Conservation (phyloP, 805 yeast species). For the Hanseniaspora clermontiae region DNA sequence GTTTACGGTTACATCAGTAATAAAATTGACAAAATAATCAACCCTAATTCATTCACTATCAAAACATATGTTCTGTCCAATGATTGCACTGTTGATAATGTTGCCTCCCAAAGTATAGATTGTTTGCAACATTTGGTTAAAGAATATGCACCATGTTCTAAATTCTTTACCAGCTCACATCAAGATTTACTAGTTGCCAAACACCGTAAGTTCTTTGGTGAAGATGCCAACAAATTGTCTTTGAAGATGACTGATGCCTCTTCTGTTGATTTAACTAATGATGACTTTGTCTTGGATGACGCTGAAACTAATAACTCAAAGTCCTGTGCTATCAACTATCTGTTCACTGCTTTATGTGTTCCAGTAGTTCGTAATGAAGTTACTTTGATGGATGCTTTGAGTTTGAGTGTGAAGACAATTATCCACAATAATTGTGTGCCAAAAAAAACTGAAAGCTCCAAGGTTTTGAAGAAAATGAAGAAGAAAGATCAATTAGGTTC, state of each 20-base stretch:
- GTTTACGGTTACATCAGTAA: slow-evolving; percentile 45
- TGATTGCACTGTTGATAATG: slow-evolving; percentile 53
- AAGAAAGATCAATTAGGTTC: slow-evolving; percentile 50
- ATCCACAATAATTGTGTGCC: slow-evolving; percentile 33
- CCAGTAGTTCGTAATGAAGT: slow-evolving; percentile 58
- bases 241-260: not conserved
- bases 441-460: slow-evolving; percentile 19
- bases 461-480: slow-evolving; percentile 36
- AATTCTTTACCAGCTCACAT: slow-evolving; percentile 69
- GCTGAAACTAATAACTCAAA: not conserved
- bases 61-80: slow-evolving; percentile 20
- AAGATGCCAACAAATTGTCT: not conserved
- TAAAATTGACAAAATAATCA: slow-evolving; percentile 22
- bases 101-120: slow-evolving; percentile 68
- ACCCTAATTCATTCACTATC: slow-evolving; percentile 14
- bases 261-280: not conserved
- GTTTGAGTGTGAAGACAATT: slow-evolving; percentile 65
- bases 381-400: slow-evolving; percentile 60
- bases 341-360: slow-evolving; percentile 51
- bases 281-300: not conserved
- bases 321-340: slow-evolving; percentile 54
- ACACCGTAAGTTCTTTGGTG: slow-evolving; percentile 22
- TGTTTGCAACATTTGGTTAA: slow-evolving; percentile 42
- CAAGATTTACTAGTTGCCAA: slow-evolving; percentile 36
- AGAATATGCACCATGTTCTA: slow-evolving; percentile 16